Base-by-base conservation (phyloP, 2,329 filamentous ascomycete genomes). In the Metarhizium humberi region DNA sequence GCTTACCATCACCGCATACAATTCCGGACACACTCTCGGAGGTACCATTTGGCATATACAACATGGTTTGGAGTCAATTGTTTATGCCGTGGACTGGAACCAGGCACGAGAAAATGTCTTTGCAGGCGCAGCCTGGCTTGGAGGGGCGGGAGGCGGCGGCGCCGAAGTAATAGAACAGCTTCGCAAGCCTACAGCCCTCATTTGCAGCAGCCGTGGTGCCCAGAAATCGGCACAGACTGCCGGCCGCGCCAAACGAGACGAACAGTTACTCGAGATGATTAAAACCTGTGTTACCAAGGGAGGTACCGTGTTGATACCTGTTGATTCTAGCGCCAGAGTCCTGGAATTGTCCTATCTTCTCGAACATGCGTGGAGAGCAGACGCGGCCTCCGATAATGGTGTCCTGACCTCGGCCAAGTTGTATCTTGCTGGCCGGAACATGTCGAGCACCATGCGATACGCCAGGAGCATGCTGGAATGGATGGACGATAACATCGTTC, bases 21-120 rank as follows among this genome's bases (percentile, higher is more conserved):
- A 95, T 71, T 91, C 94, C 7, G 94, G 94, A 60, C 92, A 96
- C 68, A 96, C 92, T 0, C 81, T 97, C 0, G 94, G 94, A 69
- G 94, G 94, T 55, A 97, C 94, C 29, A 96, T 99, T 75, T 99
- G 94, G 94, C 92, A 97, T 66, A 92, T 99, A 60, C 92, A 97
- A 65, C 91, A 97, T 74, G 91, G 92, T 0, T 80, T 96, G 67
- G 94, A 99, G 69, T 96, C 92, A 1, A 92, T 99, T 46, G 92
- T 99, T 1, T 97, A 99, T 65, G 92, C 94, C 0, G 90, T 96
- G 18, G 92, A 97, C 66, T 99, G 94, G 94, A 96, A 96, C 64
- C 92, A 96, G 71, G 90, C 88, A n/a, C 84, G 90, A 62, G 94
- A 99, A 69, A 95, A 96, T 71, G 91, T 97, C 16, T 85, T 96